These are phyloP conservation scores for Colletotrichum agaves DNA, from an alignment of 2,329 filamentous ascomycete species.

Conservation along the genomic window DNA sequence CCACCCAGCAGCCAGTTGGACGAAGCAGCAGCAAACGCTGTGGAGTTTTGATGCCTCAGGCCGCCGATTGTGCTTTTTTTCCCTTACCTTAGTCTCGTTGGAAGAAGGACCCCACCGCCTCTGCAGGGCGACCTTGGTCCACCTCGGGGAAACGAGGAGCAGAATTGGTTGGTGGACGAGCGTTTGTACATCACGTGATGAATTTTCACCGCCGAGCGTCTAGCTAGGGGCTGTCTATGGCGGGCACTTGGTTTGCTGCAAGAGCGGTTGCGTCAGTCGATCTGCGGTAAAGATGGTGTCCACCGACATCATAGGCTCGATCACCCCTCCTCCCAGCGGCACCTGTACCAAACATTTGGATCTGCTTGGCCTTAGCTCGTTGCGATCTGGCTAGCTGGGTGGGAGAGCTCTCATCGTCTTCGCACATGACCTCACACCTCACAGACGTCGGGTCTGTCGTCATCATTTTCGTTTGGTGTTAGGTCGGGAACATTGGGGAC, in stretches of 20 bases:
- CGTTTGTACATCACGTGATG: conserved; percentile 21
- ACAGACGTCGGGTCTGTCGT: not conserved
- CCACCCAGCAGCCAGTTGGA: conserved; percentile 22
- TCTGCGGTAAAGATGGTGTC: no score
- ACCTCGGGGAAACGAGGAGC: conserved; percentile 19
- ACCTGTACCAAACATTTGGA: not conserved
- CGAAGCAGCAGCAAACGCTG: conserved; percentile 31
- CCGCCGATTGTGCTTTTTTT: not conserved
- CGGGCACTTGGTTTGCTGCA: not conserved
- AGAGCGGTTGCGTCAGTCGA: conserved; percentile 17
- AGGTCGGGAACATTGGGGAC: no score
- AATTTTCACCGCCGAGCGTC: not conserved
- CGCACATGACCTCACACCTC: conserved; percentile 26
- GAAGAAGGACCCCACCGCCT: not conserved
- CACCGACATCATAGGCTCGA: conserved; percentile 34
- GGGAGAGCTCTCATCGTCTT: conserved; percentile 7
- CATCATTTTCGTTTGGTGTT: not conserved
- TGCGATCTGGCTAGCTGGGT: conserved; percentile 16
- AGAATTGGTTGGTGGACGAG: conserved; percentile 9
- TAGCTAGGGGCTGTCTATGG: not conserved
- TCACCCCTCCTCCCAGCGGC: not conserved
- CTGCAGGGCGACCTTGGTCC: not conserved
- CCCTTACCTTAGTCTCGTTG: not conserved
- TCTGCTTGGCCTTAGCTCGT: conserved; percentile 21
- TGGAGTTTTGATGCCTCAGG: conserved; percentile 31